Conservation (phyloP, 805 yeast genomes). For the Lachancea sp. region DNA sequence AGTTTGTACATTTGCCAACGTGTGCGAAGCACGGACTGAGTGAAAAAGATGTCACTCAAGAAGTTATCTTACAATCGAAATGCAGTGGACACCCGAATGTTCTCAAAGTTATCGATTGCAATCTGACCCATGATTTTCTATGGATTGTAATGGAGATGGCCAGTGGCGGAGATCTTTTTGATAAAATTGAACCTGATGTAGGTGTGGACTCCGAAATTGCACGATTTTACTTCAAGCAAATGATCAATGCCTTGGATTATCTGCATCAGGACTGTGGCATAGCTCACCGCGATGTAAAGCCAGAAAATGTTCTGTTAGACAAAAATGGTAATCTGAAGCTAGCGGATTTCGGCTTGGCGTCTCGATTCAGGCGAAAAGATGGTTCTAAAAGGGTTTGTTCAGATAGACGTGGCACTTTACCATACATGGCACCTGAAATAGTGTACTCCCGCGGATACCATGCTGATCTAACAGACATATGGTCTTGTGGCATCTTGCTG, state of each 20-base stretch:
- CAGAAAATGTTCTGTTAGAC: slow-evolving; percentile 66
- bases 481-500: slow-evolving; percentile 64
- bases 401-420: slow-evolving; percentile 66
- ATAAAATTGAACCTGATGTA: slow-evolving; percentile 68
- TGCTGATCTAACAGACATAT: slow-evolving; percentile 53
- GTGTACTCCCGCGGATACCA: slow-evolving; percentile 41
- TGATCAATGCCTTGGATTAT: slow-evolving; percentile 53
- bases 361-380: slow-evolving; percentile 45
- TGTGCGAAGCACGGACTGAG: slow-evolving; percentile 33
- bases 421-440: slow-evolving; percentile 76
- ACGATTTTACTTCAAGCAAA: slow-evolving; percentile 61
- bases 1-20: slow-evolving; percentile 44
- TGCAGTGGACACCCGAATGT: slow-evolving; percentile 58
- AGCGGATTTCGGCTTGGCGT: slow-evolving; percentile 75
- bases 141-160: slow-evolving; percentile 68
- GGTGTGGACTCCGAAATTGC: slow-evolving; percentile 64
- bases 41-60: slow-evolving; percentile 42
- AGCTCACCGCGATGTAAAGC: slow-evolving; percentile 71
- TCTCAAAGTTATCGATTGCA: slow-evolving; percentile 47
- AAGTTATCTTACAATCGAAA: slow-evolving; percentile 51
- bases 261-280: slow-evolving; percentile 58
- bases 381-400: slow-evolving; percentile 43
- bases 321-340: slow-evolving; percentile 57
- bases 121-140: slow-evolving; percentile 49
- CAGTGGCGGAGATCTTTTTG: slow-evolving; percentile 70